These are phyloP conservation scores for Debaryomyces coudertii DNA, from an alignment of 1,139 yeast species.

Conservation along the genomic window DNA sequence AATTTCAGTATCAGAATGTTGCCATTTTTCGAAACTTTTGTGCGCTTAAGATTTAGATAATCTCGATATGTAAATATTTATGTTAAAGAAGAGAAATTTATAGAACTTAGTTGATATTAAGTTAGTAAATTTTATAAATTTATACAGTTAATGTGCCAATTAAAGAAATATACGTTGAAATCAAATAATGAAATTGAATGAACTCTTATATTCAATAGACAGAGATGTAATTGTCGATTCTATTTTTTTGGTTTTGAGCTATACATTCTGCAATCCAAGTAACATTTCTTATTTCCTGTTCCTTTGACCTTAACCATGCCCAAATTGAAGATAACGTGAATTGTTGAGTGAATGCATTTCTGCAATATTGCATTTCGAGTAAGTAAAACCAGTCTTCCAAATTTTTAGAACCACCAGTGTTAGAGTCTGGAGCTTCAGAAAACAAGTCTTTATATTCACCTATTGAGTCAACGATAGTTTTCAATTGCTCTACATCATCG, in stretches of 20 bases:
- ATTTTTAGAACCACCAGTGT: conserved; percentile 51
- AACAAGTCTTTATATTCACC: conserved; percentile 77
- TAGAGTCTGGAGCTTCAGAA: conserved; percentile 41
- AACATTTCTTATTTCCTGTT: conserved; percentile 94
- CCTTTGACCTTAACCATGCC: conserved; percentile 96
- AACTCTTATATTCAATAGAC: conserved; percentile 49
- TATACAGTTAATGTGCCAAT: not conserved
- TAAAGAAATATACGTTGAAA: conserved; percentile 4
- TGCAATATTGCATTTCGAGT: conserved; percentile 89
- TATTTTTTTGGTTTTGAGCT: conserved; percentile 83
- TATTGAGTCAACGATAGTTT: conserved; percentile 69
- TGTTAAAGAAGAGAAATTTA: not conserved
- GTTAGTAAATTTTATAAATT: not conserved
- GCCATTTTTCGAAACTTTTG: not conserved
- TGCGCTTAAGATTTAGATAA: not conserved
- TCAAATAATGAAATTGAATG: not conserved
- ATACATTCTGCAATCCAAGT: conserved; percentile 99
- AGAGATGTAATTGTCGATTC: conserved; percentile 76
- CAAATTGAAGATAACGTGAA: conserved; percentile 88
- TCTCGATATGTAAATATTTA: not conserved
- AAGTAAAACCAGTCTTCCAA: conserved; percentile 93
- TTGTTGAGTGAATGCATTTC: conserved; percentile 94
- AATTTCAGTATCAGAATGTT: not conserved
- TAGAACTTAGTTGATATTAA: not conserved
- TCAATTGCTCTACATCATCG: conserved; percentile 85